Evolutionary conservation across 2,329 filamentous ascomycete species (phyloP), one percentile per base, ranked within the genome.

Genomic region (Sclerotinia nivalis): DNA sequence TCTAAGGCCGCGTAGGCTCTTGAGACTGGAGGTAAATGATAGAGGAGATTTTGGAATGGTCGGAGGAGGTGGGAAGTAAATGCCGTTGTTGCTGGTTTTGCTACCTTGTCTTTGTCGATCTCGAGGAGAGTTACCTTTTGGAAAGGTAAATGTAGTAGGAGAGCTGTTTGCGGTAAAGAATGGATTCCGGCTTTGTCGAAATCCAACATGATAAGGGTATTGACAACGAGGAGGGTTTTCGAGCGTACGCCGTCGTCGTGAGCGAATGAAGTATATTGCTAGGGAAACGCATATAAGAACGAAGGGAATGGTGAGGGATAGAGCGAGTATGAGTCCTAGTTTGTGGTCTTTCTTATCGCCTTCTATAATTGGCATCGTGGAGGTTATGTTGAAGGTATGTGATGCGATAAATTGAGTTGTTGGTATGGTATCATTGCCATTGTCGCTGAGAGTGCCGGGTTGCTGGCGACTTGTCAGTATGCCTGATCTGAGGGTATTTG

Each of bases 131-230:
- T 34, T 20, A 49, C 10, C 49, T 15, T 65, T 31, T 10, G 58
- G 37, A 34, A 65, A 69, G 2, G 22, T 28, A n/a, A 47, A 55
- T 25, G 37, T 25, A 15, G 20, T 45, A 37, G 67, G 50, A 13
- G 49, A 69, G 15, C n/a, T 40, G 18, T 10, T 64, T 56, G 22
- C 37, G 22, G 37, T 15, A 25, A 69, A 65, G 9, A 65, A 56
- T 6, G 20, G 59, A 55, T 69, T 55, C 15, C n/a, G 28, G 7
- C 49, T 59, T 56, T 34, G 9, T 28, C 59, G n/a, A 37, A 40
- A 65, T 37, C 56, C 67, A 50, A 65, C 67, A 45, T 69, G 59
- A 43, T 69, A 56, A 4, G 67, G 59, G 40, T 69, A 69, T 40
- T 69, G 67, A 40, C 65, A 69, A 34, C 50, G 56, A 1, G 67